Percentiles rank a stretch among this genome's conserved stretches.
Evolutionary conservation across 345 rosid species (phyloP).

Genomic region (Pistacia atlantica): DNA sequence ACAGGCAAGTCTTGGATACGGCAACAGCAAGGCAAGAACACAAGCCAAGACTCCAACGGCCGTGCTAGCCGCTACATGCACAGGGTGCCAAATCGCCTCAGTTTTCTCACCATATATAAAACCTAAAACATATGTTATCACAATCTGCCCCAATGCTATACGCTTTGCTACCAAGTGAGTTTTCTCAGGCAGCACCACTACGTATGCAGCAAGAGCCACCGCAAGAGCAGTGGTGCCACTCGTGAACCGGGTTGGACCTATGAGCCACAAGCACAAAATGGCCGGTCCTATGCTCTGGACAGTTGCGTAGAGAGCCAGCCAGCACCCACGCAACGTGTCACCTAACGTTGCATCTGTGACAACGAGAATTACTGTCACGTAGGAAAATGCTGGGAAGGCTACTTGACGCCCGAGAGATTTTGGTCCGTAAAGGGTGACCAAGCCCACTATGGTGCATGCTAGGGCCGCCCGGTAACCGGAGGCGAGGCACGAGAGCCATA

Average conservation of each 20-base stretch:
- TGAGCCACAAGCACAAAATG: slow-evolving; percentile 57
- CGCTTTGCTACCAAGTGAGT: slow-evolving; percentile 70
- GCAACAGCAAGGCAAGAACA: slow-evolving; percentile 65
- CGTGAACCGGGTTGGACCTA: slow-evolving; percentile 66
- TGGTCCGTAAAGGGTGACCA: slow-evolving; percentile 69
- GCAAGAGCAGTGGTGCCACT: slow-evolving; percentile 53
- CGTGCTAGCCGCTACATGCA: slow-evolving; percentile 78
- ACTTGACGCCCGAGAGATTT: slow-evolving; percentile 40
- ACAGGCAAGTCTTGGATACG: slow-evolving; percentile 78
- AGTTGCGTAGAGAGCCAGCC: slow-evolving; percentile 78
- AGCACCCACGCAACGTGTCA: slow-evolving; percentile 66
- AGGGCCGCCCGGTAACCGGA: slow-evolving; percentile 73
- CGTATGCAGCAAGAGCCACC: slow-evolving; percentile 57
- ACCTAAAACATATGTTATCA: slow-evolving; percentile 62
- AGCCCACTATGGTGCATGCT: slow-evolving; percentile 77
- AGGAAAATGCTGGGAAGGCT: slow-evolving; percentile 80
- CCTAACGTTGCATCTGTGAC: slow-evolving; percentile 79
- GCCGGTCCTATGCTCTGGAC: slow-evolving; percentile 72
- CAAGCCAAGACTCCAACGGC: slow-evolving; percentile 77
- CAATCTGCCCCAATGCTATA: slow-evolving; percentile 82
- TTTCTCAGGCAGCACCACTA: slow-evolving; percentile 59
- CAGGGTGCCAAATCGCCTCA: slow-evolving; percentile 67
- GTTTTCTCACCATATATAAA: slow-evolving; percentile 55
- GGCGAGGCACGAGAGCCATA: slow-evolving; percentile 66
- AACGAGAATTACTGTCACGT: slow-evolving; percentile 63